Conservation (phyloP, 306 rosid genomes). For the Oxytropis ochrocephala region DNA sequence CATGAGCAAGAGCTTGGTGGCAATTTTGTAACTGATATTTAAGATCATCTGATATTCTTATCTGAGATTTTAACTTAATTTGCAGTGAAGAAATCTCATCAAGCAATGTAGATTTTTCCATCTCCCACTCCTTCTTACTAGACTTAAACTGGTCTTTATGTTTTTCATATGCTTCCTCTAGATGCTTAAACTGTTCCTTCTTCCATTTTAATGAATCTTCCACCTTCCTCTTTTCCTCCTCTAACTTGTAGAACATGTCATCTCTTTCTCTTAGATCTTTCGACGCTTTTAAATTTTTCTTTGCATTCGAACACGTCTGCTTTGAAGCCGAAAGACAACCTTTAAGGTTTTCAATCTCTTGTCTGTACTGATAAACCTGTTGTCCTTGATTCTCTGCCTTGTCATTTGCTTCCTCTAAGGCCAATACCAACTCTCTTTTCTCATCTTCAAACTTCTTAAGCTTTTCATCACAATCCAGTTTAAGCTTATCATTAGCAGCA, state of each 20-base stretch:
- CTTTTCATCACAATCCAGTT: constrained; percentile 44
- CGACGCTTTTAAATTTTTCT: constrained; percentile 26
- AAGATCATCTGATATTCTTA: constrained; percentile 51
- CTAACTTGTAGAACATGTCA: constrained; percentile 31
- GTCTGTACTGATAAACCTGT: constrained; percentile 25
- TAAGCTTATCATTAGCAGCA: constrained; percentile 51
- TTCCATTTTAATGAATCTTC: constrained; percentile 80
- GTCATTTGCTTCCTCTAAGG: constrained; percentile 56
- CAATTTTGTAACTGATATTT: constrained; percentile 40
- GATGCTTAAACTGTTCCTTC: constrained; percentile 69
- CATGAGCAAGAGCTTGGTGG: constrained; percentile 66
- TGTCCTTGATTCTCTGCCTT: constrained; percentile 50
- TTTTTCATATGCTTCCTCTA: constrained; percentile 64
- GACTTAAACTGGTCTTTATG: constrained; percentile 35
- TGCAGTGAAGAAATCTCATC: constrained; percentile 63
- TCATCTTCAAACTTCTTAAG: constrained; percentile 35
- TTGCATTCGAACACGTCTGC: constrained; percentile 38
- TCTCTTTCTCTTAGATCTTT: constrained; percentile 53
- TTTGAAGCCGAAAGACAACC: constrained; percentile 38
- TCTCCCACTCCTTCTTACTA: constrained; percentile 58
- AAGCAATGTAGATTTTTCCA: constrained; percentile 47
- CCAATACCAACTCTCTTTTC: constrained; percentile 36
- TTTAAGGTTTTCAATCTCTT: constrained; percentile 55
- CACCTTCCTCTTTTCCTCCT: constrained; percentile 46
- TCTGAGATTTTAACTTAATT: constrained; percentile 54